Conservation (phyloP, 192 early-diverging fungal species). For the Backusella tarrabulga region DNA sequence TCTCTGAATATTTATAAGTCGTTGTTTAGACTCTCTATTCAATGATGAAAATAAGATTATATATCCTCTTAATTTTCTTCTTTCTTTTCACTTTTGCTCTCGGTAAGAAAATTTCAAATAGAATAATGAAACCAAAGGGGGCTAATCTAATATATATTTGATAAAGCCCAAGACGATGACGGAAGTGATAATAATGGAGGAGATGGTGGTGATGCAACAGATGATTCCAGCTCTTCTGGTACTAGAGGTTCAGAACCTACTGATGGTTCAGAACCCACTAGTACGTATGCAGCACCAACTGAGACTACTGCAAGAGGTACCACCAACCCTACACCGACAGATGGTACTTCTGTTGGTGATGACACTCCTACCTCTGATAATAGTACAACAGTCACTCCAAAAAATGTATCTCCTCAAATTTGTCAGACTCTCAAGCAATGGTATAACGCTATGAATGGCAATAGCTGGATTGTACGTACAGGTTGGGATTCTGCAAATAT, state of each 20-base stretch:
- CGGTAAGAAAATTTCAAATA: not conserved
- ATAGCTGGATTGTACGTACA: constrained; percentile 22
- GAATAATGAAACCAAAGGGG: not conserved
- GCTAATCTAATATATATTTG: not conserved
- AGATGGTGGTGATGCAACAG: not conserved
- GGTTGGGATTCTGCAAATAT: constrained; percentile 31
- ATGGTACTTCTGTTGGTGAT: not conserved
- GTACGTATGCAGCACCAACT: not conserved
- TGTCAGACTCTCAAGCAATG: constrained; percentile 27
- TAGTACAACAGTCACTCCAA: not conserved
- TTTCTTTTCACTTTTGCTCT: not conserved
- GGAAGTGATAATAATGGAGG: not conserved
- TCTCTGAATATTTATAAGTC: not conserved
- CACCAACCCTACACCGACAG: not conserved
- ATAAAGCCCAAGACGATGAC: not conserved
- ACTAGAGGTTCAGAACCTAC: not conserved
- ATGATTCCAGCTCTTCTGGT: not conserved
- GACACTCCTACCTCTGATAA: not conserved
- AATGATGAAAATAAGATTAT: not conserved
- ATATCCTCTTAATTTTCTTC: not conserved
- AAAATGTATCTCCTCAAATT: not conserved
- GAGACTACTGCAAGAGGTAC: not conserved
- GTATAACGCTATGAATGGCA: constrained; percentile 21
- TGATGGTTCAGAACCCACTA: not conserved
- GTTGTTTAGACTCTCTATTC: not conserved